Base-by-base conservation (phyloP, 345 rosid species). In the Reutealis trisperma region DNA sequence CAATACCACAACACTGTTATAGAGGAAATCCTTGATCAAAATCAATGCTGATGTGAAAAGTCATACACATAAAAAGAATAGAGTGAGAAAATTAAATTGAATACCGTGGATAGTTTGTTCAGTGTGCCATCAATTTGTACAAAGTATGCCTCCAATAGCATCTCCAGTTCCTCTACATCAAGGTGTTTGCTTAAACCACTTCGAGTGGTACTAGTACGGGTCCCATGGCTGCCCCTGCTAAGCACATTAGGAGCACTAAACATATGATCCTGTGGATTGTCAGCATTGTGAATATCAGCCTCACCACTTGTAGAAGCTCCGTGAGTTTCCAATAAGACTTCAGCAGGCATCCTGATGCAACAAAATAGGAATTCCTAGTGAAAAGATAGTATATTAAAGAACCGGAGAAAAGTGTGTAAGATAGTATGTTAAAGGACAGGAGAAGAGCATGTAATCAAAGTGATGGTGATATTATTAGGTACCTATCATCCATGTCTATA, bases 131-230 rank as follows among this genome's bases (percentile, higher is more conserved):
- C 99, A 68, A 93, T 87, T 73, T 92, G 99, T 71, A 93, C 96
- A 59, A 96, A 93, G 78, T 93, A 93, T n/a, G 98, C 97, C 83
- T 96, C 99, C 85, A 93, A 76, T 70, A 96, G 98, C 99, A 93
- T 96, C 79, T 93, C 99, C 37, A 96, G 96, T 81, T 96, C 99
- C 83, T 93, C 94, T 3, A 91, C 93, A 77, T 91, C 92, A 64
- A 93, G 88, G 30, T 85, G 85, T 83, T 96, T 89, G 85, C 88
- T 85, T 71, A 86, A 82, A 25, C 88, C 88, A 85, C 98, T 92
- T 42, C 79, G 81, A 45, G 89, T 87, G 73, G 94, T 84, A 72
- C 96, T 90, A 18, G 96, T 78, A 71, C 6, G 87, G 25, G 93
- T 88, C 74, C 90, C 90, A 75, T 87, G 91, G 84, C 92, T 88